Evolutionary conservation across 2,329 filamentous ascomycete species (phyloP).

Genomic region (Colletotrichum chrysophilum): DNA sequence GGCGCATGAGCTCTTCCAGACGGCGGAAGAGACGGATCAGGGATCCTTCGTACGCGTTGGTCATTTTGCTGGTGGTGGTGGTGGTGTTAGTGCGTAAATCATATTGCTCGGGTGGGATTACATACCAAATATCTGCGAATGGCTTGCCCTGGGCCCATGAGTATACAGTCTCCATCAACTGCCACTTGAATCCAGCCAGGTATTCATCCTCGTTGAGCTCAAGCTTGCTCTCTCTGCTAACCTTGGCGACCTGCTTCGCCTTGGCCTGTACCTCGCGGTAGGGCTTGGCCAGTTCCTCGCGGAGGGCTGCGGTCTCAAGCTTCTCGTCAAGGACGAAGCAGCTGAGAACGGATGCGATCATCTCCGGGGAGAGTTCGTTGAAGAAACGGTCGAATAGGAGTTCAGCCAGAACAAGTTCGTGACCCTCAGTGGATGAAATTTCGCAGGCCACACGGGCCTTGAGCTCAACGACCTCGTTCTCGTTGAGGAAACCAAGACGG

Average conservation of each 20-base stretch:
- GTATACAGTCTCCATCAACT: slow-evolving; percentile 96
- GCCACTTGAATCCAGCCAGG: slow-evolving; percentile 85
- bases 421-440: slow-evolving; percentile 88
- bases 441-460: slow-evolving; percentile 98
- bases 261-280: slow-evolving; percentile 87
- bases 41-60: slow-evolving; percentile 95
- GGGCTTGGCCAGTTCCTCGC: slow-evolving; percentile 85
- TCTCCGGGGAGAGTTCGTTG: slow-evolving; percentile 89
- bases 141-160: slow-evolving; percentile 89
- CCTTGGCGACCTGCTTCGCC: slow-evolving; percentile 87
- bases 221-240: slow-evolving; percentile 93
- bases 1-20: slow-evolving; percentile 89
- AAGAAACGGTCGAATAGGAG: slow-evolving; percentile 97
- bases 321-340: slow-evolving; percentile 99
- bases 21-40: slow-evolving; percentile 95
- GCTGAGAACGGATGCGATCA: slow-evolving; percentile 84
- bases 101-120: slow-evolving; percentile 25
- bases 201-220: slow-evolving; percentile 96
- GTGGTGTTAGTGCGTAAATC: not conserved
- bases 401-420: slow-evolving; percentile 92
- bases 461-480: slow-evolving; percentile 91
- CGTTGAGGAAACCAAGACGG: slow-evolving; percentile 93
- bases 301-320: slow-evolving; percentile 76
- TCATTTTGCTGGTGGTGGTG: slow-evolving; percentile 85
- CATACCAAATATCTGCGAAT: slow-evolving; percentile 95